Evolutionary conservation across 176 grass and related monocot genomes (phyloP).

Genomic region (Dendrocalamus sinicus): DNA sequence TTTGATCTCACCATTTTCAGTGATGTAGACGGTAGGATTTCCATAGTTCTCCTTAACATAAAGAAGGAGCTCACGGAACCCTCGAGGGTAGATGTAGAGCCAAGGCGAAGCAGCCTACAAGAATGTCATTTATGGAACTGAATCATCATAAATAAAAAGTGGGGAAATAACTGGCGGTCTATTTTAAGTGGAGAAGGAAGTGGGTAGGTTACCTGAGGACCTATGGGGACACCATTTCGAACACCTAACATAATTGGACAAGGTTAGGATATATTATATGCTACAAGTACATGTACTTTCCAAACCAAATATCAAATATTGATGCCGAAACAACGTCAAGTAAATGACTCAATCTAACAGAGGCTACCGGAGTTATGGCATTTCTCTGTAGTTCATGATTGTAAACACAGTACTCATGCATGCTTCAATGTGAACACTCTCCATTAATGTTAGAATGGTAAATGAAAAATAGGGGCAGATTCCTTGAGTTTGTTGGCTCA

Average conservation of each 20-base stretch:
- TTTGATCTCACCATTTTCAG: slow-evolving; percentile 57
- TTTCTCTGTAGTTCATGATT: neutral
- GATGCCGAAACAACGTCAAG: neutral
- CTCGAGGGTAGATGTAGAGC: slow-evolving; percentile 61
- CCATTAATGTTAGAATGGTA: neutral
- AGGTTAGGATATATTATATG: neutral
- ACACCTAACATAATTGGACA: slow-evolving; percentile 30
- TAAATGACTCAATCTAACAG: neutral
- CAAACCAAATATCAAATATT: neutral
- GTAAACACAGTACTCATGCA: neutral
- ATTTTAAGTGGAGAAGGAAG: neutral
- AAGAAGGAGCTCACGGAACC: slow-evolving; percentile 50
- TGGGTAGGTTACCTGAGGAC: slow-evolving; percentile 47
- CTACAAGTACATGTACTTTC: neutral
- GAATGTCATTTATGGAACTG: neutral
- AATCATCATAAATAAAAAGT: neutral
- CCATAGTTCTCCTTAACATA: slow-evolving; percentile 63
- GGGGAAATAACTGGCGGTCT: neutral
- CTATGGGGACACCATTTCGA: slow-evolving; percentile 60
- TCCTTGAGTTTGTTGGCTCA: neutral
- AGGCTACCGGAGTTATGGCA: neutral
- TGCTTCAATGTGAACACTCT: neutral
- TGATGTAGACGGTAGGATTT: slow-evolving; percentile 60
- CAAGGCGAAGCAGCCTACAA: slow-evolving; percentile 51
- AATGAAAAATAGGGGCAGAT: neutral